Conservation (phyloP, 2,329 filamentous ascomycete species). For the Scedosporium boydii region DNA sequence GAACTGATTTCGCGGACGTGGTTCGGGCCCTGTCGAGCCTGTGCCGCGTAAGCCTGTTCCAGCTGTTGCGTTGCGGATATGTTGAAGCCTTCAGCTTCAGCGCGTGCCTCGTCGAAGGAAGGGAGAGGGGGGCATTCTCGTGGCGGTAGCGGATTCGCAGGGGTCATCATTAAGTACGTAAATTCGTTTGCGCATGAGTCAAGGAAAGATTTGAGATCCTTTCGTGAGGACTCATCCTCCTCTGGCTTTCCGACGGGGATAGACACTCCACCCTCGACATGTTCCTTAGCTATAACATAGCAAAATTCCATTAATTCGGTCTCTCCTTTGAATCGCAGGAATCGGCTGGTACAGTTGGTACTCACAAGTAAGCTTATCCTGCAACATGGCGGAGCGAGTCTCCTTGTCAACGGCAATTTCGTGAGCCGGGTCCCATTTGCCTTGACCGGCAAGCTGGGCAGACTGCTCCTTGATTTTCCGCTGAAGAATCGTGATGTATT, state of each 20-base stretch:
- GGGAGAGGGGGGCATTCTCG: slow-evolving; percentile 51
- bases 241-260: slow-evolving; percentile 30
- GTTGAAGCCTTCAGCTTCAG: slow-evolving; percentile 41
- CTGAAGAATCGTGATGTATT: slow-evolving; percentile 85
- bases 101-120: slow-evolving; percentile 47
- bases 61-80: slow-evolving; percentile 29
- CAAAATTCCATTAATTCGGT: neutral
- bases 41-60: slow-evolving; percentile 29
- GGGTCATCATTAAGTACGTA: slow-evolving; percentile 58
- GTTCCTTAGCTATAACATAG: neutral
- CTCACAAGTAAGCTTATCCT: slow-evolving; percentile 47
- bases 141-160: slow-evolving; percentile 56
- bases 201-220: slow-evolving; percentile 50
- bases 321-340: neutral
- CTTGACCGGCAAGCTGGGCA: slow-evolving; percentile 53
- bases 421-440: slow-evolving; percentile 29
- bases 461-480: slow-evolving; percentile 78
- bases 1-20: slow-evolving; percentile 6
- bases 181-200: slow-evolving; percentile 58
- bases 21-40: slow-evolving; percentile 22
- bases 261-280: slow-evolving; percentile 5
- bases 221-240: slow-evolving; percentile 42
- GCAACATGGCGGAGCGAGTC: slow-evolving; percentile 37
- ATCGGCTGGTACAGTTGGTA: neutral
- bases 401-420: slow-evolving; percentile 37